Evolutionary conservation across 441 rosid genomes (phyloP).

Genomic region (Syzygium malaccense): DNA sequence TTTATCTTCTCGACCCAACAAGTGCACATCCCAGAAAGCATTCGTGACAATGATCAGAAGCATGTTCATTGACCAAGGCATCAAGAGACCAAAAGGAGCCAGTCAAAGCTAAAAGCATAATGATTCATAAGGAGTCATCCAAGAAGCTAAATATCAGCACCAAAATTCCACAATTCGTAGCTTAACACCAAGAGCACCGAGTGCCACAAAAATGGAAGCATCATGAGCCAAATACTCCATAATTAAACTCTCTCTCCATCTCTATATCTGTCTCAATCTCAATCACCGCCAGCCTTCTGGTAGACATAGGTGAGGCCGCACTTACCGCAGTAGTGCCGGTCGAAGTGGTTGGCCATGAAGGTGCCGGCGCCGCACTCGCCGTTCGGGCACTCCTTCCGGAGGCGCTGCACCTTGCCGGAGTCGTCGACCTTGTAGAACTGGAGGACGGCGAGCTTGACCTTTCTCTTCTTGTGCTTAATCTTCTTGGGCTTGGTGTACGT

Average conservation of each 20-base stretch:
- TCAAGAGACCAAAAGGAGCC: neutral
- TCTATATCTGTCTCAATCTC: neutral
- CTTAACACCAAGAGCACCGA: no score
- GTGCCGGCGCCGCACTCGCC: slow-evolving; percentile 11
- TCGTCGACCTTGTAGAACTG: slow-evolving; percentile 12
- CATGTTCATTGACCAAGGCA: neutral
- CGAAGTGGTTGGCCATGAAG: slow-evolving; percentile 15
- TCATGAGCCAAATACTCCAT: neutral
- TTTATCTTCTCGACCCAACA: neutral
- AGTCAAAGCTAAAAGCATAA: neutral
- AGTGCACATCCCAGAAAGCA: neutral
- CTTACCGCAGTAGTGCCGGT: slow-evolving; percentile 12
- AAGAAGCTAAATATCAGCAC: neutral
- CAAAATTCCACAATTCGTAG: neutral
- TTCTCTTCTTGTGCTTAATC: slow-evolving; percentile 7
- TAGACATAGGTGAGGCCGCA: slow-evolving; percentile 8
- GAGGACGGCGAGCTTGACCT: slow-evolving; percentile 14
- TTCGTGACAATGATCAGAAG: neutral
- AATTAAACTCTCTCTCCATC: neutral
- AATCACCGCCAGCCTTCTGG: slow-evolving; percentile 13
- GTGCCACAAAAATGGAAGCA: neutral
- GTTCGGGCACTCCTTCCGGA: slow-evolving; percentile 11
- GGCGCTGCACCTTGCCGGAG: slow-evolving; percentile 8
- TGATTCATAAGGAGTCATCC: neutral
- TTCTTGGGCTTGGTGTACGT: slow-evolving; percentile 11